These are phyloP conservation scores for Insectozyma bohioensis DNA, from an alignment of 1,139 yeast genomes.

Conservation along the genomic window DNA sequence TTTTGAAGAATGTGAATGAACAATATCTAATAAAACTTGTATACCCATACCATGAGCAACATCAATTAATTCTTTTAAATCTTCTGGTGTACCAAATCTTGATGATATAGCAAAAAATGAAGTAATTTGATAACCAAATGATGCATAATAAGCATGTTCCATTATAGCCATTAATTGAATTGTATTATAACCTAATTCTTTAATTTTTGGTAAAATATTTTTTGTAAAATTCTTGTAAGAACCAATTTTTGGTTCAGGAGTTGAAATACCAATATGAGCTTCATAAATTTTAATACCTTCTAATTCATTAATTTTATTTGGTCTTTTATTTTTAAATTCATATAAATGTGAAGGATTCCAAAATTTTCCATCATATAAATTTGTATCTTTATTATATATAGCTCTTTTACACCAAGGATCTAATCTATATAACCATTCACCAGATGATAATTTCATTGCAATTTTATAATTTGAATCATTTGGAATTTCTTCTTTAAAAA, in stretches of 20 bases:
- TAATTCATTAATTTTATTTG: conserved; percentile 39
- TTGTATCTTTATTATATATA: conserved; percentile 54
- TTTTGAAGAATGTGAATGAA: conserved; percentile 94
- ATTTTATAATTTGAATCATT: conserved; percentile 83
- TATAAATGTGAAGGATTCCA: conserved; percentile 67
- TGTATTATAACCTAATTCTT: conserved; percentile 83
- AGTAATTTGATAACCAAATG: conserved; percentile 95
- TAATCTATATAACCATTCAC: conserved; percentile 71
- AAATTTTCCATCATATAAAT: conserved; percentile 77
- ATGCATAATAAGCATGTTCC: conserved; percentile 99
- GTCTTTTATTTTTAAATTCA: conserved; percentile 63
- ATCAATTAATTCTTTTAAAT: conserved; percentile 84
- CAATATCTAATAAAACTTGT: conserved; percentile 84
- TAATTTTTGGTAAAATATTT: conserved; percentile 80
- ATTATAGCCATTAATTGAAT: conserved; percentile 96
- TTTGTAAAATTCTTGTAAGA: conserved; percentile 81
- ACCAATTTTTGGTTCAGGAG: conserved; percentile 85
- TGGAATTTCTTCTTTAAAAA: conserved; percentile 60
- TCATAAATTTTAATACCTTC: conserved; percentile 82
- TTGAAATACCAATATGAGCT: conserved; percentile 94
- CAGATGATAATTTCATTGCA: conserved; percentile 61
- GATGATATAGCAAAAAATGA: conserved; percentile 89
- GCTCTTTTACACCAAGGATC: conserved; percentile 92
- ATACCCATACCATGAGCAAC: conserved; percentile 89
- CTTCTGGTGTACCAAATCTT: conserved; percentile 93